phyloP scores from a whole-genome alignment of 163 green algal species.

The Scenedesmus sp. region DNA sequence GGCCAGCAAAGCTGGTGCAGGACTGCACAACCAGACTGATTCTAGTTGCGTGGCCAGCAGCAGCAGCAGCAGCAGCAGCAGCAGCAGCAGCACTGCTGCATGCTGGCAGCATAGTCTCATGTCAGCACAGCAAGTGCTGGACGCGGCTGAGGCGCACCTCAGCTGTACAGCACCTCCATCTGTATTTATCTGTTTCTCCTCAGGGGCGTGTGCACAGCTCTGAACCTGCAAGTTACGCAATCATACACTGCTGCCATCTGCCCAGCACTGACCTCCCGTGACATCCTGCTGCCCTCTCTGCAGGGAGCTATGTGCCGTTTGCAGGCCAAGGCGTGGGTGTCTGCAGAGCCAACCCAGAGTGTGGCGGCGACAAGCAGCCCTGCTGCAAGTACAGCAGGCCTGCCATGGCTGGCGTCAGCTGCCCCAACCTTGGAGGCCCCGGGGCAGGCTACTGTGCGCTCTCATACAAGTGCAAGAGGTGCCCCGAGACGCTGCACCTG shows the following conservation, averaged over 20 bases:
- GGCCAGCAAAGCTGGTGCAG: neutral
- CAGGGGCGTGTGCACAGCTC: too few species aligned
- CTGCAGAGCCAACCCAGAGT: conserved; percentile 18
- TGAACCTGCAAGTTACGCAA: too few species aligned
- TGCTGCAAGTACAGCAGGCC: conserved; percentile 39
- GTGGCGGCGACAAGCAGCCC: neutral
- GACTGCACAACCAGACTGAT: too few species aligned
- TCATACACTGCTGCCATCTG: neutral
- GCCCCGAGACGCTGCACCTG: neutral
- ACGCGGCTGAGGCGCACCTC: too few species aligned
- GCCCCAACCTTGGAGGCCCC: neutral
- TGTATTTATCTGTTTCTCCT: too few species aligned
- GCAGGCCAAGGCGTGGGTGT: conserved; percentile 3
- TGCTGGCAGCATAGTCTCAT: too few species aligned
- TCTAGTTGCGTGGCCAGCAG: too few species aligned
- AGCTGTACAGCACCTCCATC: too few species aligned
- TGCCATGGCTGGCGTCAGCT: neutral
- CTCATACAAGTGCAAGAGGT: neutral
- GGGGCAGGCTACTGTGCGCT: conserved; percentile 2
- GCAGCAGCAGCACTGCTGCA: too few species aligned
- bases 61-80: neutral
- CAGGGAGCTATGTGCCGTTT: conserved; percentile 12
- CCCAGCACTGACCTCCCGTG: neutral
- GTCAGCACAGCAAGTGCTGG: too few species aligned
- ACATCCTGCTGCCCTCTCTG: neutral